These are phyloP conservation scores for Xylariaceae sp. DNA, from an alignment of 2,329 filamentous ascomycete species.

Conservation along the genomic window DNA sequence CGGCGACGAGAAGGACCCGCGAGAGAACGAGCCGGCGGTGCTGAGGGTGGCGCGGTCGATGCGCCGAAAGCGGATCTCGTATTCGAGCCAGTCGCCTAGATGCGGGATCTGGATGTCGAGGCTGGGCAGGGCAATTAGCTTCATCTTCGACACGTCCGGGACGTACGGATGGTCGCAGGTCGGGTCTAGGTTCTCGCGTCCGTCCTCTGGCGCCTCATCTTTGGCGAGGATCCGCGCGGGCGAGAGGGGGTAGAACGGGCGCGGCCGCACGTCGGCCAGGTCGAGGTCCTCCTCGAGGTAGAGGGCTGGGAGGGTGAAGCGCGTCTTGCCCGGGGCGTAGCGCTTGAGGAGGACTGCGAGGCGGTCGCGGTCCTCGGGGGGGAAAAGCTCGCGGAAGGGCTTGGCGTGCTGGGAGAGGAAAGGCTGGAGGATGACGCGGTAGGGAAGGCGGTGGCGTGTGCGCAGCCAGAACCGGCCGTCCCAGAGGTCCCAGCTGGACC, in stretches of 20 bases:
- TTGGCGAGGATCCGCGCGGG: background rate
- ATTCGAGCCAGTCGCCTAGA: conserved; percentile 46
- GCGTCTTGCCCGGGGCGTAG: conserved; percentile 51
- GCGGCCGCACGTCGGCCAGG: conserved; percentile 15
- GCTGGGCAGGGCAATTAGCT: conserved; percentile 51
- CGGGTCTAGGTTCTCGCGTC: background rate
- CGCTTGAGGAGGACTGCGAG: conserved; percentile 44
- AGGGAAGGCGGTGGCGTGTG: conserved; percentile 41
- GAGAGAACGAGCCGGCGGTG: conserved; percentile 17
- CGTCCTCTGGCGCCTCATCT: background rate
- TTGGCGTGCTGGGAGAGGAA: conserved; percentile 44
- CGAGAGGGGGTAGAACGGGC: conserved; percentile 20
- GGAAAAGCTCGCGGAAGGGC: conserved; percentile 45
- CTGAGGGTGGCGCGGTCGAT: conserved; percentile 42
- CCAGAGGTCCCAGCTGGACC: conserved; percentile 42
- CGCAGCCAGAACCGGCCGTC: conserved; percentile 62
- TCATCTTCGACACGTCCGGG: conserved; percentile 30
- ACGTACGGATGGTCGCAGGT: conserved; percentile 13
- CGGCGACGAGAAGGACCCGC: conserved; percentile 1
- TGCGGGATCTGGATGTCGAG: conserved; percentile 46
- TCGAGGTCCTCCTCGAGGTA: conserved; percentile 43
- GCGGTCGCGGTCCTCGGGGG: conserved; percentile 30
- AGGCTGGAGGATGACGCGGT: conserved; percentile 43
- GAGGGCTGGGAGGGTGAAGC: conserved; percentile 53
- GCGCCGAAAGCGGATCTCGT: conserved; percentile 48